phyloP scores from a whole-genome alignment of 2,329 filamentous ascomycete genomes.

The Colletotrichum abscissum region DNA sequence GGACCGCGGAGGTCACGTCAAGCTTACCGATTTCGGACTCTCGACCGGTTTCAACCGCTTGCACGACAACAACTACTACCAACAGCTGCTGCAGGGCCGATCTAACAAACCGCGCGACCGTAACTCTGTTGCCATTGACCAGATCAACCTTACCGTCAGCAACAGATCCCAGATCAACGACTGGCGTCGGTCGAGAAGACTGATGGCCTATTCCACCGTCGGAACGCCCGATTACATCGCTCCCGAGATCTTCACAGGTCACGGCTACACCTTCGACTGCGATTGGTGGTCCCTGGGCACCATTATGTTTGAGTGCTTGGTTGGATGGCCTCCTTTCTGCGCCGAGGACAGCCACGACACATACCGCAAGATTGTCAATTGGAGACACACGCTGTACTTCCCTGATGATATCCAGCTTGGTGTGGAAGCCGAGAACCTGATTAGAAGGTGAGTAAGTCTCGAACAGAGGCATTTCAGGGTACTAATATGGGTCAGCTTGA shows the following conservation, averaged over 20 bases:
- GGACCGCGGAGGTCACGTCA: slow-evolving; percentile 95
- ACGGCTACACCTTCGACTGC: slow-evolving; percentile 95
- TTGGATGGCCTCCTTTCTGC: slow-evolving; percentile 99
- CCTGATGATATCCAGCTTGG: slow-evolving; percentile 93
- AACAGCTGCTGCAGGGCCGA: slow-evolving; percentile 88
- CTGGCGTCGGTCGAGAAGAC: slow-evolving; percentile 93
- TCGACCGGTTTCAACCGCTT: slow-evolving; percentile 98
- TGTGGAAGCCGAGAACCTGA: slow-evolving; percentile 89
- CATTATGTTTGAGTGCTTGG: slow-evolving; percentile 99
- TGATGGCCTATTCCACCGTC: slow-evolving; percentile 98
- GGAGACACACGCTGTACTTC: slow-evolving; percentile 95
- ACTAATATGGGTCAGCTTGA: slow-evolving; percentile 69
- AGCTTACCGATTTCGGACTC: slow-evolving; percentile 96
- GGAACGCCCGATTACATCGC: slow-evolving; percentile 99
- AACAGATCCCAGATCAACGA: slow-evolving; percentile 99
- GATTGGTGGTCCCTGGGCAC: slow-evolving; percentile 99
- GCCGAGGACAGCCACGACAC: slow-evolving; percentile 98
- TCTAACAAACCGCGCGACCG: slow-evolving; percentile 82
- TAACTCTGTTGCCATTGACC: slow-evolving; percentile 94
- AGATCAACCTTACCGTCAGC: slow-evolving; percentile 97
- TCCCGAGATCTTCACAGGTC: slow-evolving; percentile 96
- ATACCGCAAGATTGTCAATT: slow-evolving; percentile 99
- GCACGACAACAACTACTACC: slow-evolving; percentile 98
- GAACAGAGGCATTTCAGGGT: neutral
- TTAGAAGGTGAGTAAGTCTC: slow-evolving; percentile 76